phyloP scores from a whole-genome alignment of 805 yeast species.

The Candida maris region DNA sequence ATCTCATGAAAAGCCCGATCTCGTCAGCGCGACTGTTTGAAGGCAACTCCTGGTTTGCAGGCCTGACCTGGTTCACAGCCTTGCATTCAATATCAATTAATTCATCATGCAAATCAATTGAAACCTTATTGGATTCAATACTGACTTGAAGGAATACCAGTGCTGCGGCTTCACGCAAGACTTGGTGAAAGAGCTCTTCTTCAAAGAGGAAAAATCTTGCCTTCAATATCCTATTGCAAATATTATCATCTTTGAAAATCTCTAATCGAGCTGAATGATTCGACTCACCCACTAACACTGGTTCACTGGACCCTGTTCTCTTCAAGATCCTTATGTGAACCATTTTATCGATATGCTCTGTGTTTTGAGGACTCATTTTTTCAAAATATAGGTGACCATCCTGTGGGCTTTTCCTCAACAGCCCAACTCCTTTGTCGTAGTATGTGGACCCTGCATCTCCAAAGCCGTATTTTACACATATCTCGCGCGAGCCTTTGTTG shows the following conservation, averaged over 20 bases:
- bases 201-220: conserved; percentile 81
- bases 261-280: conserved; percentile 25
- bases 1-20: conserved; percentile 48
- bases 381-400: conserved; percentile 43
- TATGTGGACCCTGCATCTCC: conserved; percentile 86
- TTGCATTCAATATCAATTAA: conserved; percentile 69
- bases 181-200: conserved; percentile 78
- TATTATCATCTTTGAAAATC: conserved; percentile 11
- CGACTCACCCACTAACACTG: conserved; percentile 57
- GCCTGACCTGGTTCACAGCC: conserved; percentile 34
- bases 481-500: conserved; percentile 48
- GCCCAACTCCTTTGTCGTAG: conserved; percentile 70
- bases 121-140: conserved; percentile 59
- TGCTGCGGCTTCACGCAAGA: conserved; percentile 70
- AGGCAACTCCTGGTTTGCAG: conserved; percentile 17
- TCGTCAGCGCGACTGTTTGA: conserved; percentile 47
- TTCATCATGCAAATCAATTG: conserved; percentile 62
- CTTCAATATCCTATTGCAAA: conserved; percentile 49
- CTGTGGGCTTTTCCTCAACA: conserved; percentile 48
- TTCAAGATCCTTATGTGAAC: conserved; percentile 53
- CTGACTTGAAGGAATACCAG: conserved; percentile 67
- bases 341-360: conserved; percentile 40
- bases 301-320: conserved; percentile 33
- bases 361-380: conserved; percentile 30
- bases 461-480: conserved; percentile 87